These are phyloP conservation scores for Lactarius trivialis DNA, from an alignment of 768 basidiomycete species.

Conservation along the genomic window DNA sequence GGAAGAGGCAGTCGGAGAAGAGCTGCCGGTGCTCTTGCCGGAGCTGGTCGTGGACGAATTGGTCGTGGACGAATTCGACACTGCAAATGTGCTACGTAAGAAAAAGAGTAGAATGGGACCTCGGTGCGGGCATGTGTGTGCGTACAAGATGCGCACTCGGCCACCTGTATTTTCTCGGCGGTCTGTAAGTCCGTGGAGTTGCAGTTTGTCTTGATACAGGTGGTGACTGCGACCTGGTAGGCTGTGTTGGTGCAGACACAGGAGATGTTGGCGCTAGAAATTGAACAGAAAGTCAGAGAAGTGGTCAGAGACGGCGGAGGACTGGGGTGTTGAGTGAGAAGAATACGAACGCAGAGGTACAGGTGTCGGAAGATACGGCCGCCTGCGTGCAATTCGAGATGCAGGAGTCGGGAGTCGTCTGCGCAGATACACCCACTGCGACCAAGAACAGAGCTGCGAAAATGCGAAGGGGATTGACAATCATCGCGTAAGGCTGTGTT, in stretches of 20 bases:
- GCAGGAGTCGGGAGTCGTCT: background rate
- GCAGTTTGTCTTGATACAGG: slow-evolving; percentile 35
- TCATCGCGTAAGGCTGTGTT: background rate
- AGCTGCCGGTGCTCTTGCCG: background rate
- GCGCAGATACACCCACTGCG: slow-evolving; percentile 4
- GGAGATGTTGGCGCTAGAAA: slow-evolving; percentile 32
- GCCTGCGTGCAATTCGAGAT: background rate
- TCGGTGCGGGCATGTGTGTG: background rate
- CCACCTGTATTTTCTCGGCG: slow-evolving; percentile 30
- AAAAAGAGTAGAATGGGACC: background rate
- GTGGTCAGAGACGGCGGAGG: background rate
- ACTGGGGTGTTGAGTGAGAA: background rate
- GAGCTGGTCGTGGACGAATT: background rate
- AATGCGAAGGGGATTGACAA: background rate
- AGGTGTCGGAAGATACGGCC: background rate
- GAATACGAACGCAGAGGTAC: background rate
- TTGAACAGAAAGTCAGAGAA: background rate
- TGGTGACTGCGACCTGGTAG: slow-evolving; percentile 33
- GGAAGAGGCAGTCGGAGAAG: background rate
- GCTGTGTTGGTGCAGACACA: slow-evolving; percentile 36
- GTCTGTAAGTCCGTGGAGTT: slow-evolving; percentile 27
- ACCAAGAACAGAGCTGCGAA: background rate
- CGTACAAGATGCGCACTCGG: slow-evolving; percentile 31
- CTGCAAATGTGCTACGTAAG: background rate
- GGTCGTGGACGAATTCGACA: background rate